Evolutionary conservation across 345 rosid species (phyloP).

Genomic region (Ricinus communis): DNA sequence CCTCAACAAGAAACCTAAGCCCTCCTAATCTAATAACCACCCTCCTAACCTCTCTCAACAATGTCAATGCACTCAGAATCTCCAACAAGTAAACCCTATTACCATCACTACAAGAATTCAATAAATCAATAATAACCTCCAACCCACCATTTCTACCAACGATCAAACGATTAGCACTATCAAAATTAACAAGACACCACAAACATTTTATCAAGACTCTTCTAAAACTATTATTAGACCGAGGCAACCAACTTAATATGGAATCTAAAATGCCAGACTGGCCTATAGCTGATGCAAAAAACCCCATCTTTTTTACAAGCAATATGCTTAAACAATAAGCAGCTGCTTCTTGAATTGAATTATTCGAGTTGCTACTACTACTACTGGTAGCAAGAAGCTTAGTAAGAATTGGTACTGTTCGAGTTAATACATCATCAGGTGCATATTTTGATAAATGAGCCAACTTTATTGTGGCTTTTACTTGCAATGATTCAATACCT

Average conservation of each 20-base stretch:
- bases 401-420: constrained; percentile 42
- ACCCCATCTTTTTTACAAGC: constrained; percentile 39
- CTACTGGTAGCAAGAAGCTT: constrained; percentile 27
- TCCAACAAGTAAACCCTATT: constrained; percentile 49
- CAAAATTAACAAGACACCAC: constrained; percentile 50
- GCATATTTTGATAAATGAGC: constrained; percentile 31
- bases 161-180: constrained; percentile 28
- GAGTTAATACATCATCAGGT: constrained; percentile 31
- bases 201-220: constrained; percentile 43
- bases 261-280: constrained; percentile 39
- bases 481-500: constrained; percentile 32
- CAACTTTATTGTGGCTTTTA: constrained; percentile 40
- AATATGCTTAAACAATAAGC: constrained; percentile 46
- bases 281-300: constrained; percentile 42
- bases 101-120: constrained; percentile 30
- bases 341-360: constrained; percentile 36
- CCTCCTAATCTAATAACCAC: constrained; percentile 40
- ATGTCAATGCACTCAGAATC: constrained; percentile 56
- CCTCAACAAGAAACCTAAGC: constrained; percentile 53
- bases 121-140: constrained; percentile 42
- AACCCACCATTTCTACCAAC: constrained; percentile 49
- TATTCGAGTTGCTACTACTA: constrained; percentile 22
- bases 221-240: constrained; percentile 18
- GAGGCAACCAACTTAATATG: constrained; percentile 43
- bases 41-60: constrained; percentile 50